Conservation (phyloP, 345 rosid species). For the Fremontodendron californicum region DNA sequence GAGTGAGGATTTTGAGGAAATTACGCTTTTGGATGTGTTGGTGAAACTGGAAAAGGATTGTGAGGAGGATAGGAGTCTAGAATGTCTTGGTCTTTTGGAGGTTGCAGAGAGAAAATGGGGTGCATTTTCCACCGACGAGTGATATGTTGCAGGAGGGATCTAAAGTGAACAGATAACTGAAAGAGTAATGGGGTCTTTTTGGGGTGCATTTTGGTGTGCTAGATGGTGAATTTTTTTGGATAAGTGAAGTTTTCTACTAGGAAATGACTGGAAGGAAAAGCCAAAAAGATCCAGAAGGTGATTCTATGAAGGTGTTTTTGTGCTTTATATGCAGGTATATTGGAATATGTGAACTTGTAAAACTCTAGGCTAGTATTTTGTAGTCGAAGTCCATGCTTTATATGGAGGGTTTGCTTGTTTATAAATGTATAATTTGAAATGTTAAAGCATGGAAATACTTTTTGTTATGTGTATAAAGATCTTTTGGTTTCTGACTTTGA, state of each 20-base stretch:
- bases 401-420: not conserved
- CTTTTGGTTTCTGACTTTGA: not conserved
- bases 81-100: conserved; percentile 15
- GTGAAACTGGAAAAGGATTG: conserved; percentile 13
- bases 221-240: not conserved
- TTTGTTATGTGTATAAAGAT: not conserved
- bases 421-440: not conserved
- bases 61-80: conserved; percentile 13
- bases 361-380: not conserved
- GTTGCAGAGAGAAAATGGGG: conserved; percentile 16
- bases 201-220: not conserved
- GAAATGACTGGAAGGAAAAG: not conserved
- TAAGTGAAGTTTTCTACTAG: not conserved
- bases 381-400: not conserved
- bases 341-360: not conserved
- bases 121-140: not conserved
- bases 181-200: not conserved
- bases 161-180: not conserved
- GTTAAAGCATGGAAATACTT: not conserved
- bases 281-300: not conserved
- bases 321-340: not conserved
- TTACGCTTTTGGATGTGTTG: conserved; percentile 26
- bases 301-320: not conserved
- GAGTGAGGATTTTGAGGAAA: not conserved
- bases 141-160: not conserved